Base-by-base conservation (phyloP, 2,329 filamentous ascomycete species). In the Hypoxylon sp. region DNA sequence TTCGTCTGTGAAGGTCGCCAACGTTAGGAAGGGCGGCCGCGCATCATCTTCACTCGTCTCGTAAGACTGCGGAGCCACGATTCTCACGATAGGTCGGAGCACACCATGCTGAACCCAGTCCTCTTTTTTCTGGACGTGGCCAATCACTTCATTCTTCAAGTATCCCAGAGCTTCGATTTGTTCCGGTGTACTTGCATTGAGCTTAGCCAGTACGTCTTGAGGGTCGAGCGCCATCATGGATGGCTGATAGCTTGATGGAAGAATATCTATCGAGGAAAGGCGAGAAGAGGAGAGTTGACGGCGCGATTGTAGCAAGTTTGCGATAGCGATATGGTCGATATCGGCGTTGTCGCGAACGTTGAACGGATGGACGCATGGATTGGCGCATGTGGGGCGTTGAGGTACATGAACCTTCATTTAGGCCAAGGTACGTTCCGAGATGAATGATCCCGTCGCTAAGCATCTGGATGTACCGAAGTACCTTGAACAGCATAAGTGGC, bases 121-220 rank as follows among this genome's bases (percentile, higher is more conserved):
- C 78, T 95, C 91, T 79, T 99, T 99, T 77, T 90, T 90, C 77
- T 95, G 89, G 32, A 91, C 85, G 78, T 98, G 93, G 22, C 96
- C 96, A 64, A 97, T 89, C 49, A 97, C 86, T 68, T 96, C 91
- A 78, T 97, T 96, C 82, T 97, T 98, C 28, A 99, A 81, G 42
- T 84, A 83, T 69, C 89, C 88, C 45, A 97, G 83, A 51, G 89
- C 86, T 24, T 83, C 80, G 40, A 86, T 80, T 71, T 86, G 85
- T 67, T 89, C 85, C 20, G 78, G 76, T 33, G 80, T 82, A 67
- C 80, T 82, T 8, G 89, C 84, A 71, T 80, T 84, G 50, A 75
- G 72, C 69, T 72, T 68, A 12, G 68, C 50, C 50, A 75, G 58
- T n/a, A 74, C 58, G 11, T 68, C 61, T 46, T 68, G 57, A 40